Evolutionary conservation across 768 basidiomycete species (phyloP).

Genomic region (Sutorius australiensis): DNA sequence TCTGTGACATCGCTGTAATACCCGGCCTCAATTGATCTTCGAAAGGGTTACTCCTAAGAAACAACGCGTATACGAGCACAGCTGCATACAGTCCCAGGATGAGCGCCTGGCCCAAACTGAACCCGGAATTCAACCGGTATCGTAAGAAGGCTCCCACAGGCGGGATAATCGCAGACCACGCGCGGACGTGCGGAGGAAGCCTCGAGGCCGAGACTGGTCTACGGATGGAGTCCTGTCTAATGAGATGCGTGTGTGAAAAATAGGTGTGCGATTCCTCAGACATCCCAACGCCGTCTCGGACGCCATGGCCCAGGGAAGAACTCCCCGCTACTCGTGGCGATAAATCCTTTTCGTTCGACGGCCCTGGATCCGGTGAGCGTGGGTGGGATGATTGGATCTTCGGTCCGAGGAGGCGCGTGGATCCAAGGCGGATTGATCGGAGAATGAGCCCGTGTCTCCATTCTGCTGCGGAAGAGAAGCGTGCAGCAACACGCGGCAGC

Average conservation of each 20-base stretch:
- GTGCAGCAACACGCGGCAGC: constrained; percentile 49
- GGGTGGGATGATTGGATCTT: background rate
- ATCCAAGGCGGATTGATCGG: constrained; percentile 23
- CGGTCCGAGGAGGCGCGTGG: constrained; percentile 8
- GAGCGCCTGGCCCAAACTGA: constrained; percentile 37
- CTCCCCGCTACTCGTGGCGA: constrained; percentile 9
- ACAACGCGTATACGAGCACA: constrained; percentile 35
- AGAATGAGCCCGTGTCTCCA: constrained; percentile 55
- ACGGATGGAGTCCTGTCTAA: constrained; percentile 14
- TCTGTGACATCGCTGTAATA: constrained; percentile 40
- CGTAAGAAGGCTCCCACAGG: constrained; percentile 31
- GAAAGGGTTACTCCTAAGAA: constrained; percentile 35
- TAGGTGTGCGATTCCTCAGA: constrained; percentile 29
- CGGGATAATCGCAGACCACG: constrained; percentile 35
- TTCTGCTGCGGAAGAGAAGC: constrained; percentile 49
- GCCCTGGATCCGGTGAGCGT: background rate
- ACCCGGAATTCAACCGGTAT: constrained; percentile 32
- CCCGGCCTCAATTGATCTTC: constrained; percentile 32
- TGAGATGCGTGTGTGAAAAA: constrained; percentile 24
- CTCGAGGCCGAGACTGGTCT: constrained; percentile 7
- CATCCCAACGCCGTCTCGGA: constrained; percentile 3
- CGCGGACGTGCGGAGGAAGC: constrained; percentile 35
- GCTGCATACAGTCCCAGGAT: constrained; percentile 36
- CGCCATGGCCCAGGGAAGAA: constrained; percentile 22
- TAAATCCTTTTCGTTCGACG: constrained; percentile 6